Evolutionary conservation across 441 rosid genomes (phyloP), one percentile per base, ranked within the genome.

Genomic region (Euphorbia celastroides): DNA sequence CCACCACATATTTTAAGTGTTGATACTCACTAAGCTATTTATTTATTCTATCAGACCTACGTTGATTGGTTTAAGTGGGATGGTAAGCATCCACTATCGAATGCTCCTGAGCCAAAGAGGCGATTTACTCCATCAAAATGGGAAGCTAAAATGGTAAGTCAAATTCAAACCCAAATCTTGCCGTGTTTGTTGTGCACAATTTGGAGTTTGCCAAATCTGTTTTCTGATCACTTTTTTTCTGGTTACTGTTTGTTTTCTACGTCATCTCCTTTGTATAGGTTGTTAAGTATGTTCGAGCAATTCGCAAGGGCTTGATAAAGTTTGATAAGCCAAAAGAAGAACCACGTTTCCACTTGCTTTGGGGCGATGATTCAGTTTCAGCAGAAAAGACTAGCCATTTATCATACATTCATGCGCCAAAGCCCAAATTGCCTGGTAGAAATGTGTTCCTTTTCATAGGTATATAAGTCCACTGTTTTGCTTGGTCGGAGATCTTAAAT

Each of bases 31-130:
- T 41, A 48, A 52, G 17, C 42, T 30, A 20, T 62, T 34, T 17
- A 70, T 5, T 58, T 41, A 64, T 46, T 65, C 50, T 9, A 34
- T 72, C 88, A 93, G 99, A 83, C 84, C 69, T 89, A 91, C 76
- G 84, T 84, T 16, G 97, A 93, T 66, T 91, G 96, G 95, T 88
- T 93, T 74, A 80, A 91, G 74, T 83, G 89, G 81, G 86, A 88
- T 71, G 82, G 95, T 0, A 82, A 77, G 77, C 99, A 89, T 77
- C 99, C 97, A 57, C 74, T 93, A 44, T 91, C 99, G 68, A 88
- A 86, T 83, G 99, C 99, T 52, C 97, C 96, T 10, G 97, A 93
- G 71, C 97, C 99, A 30, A 93, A 91, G 77, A 79, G 96, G 71
- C 82, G 96, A 55, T 91, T 93, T 68, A 81, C 84, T 64, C 97